These are phyloP conservation scores for Skeletonema marinoi DNA, from an alignment of 108 stramenopile genomes.

Conservation along the genomic window DNA sequence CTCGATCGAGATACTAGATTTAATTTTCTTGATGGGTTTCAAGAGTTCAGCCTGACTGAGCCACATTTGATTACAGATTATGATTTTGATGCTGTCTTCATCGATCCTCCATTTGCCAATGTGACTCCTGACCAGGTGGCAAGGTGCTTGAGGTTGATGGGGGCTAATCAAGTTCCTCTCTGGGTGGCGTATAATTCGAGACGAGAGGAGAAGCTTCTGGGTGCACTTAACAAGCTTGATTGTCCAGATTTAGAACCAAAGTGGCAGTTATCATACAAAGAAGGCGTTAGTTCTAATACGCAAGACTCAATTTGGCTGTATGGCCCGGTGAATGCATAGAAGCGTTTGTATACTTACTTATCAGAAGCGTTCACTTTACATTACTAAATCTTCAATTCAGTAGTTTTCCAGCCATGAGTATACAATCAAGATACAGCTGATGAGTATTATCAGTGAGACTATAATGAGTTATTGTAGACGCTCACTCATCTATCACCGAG, in stretches of 20 bases:
- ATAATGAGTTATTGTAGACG: no score
- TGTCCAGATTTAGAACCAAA: constrained; percentile 28
- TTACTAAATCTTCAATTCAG: no score
- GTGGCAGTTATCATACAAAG: constrained; percentile 23
- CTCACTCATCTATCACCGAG: no score
- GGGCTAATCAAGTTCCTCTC: constrained; percentile 11
- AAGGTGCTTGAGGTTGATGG: constrained; percentile 24
- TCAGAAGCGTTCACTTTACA: no score
- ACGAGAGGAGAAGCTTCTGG: constrained; percentile 27
- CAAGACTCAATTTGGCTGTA: constrained; percentile 35
- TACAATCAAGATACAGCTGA: no score
- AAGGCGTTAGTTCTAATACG: constrained; percentile 19
- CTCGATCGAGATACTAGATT: constrained; percentile 41
- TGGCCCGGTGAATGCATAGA: constrained; percentile 16
- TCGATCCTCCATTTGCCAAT: constrained; percentile 45
- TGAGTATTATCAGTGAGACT: no score
- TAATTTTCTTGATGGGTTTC: constrained; percentile 23
- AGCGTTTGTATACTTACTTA: no score
- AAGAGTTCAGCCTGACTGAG: constrained; percentile 25
- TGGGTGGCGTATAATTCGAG: constrained; percentile 38
- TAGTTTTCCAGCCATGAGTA: no score
- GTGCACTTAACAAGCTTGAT: constrained; percentile 14
- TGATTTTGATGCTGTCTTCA: constrained; percentile 42
- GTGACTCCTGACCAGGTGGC: constrained; percentile 39
- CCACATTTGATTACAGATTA: constrained; percentile 33